Evolutionary conservation across 208 protist genomes (phyloP), one percentile per base, ranked within the genome.

Genomic region (Balamuthia mandrillaris): DNA sequence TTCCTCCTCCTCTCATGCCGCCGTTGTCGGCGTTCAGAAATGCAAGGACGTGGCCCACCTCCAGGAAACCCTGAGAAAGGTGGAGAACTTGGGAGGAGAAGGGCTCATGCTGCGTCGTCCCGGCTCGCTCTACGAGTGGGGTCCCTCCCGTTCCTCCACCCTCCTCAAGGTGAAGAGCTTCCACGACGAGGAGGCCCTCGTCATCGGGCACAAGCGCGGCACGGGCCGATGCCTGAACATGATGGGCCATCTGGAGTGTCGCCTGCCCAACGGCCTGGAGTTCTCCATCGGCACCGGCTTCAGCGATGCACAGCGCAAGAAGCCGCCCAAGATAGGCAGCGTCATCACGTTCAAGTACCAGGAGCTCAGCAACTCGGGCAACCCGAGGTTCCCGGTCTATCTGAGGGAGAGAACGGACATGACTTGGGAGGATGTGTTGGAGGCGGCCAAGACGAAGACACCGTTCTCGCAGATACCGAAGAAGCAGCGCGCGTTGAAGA

Each of bases 81-180:
- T n/a, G n/a, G 49, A 56, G 24, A 56, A 56, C 49, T 56, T 21
- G 21, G 21, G 86, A 21, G 88, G 88, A 12, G 88, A 90, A 42
- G 88, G 88, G 16, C 33, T 91, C 44, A 91, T 91, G 88, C 86
- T 91, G 74, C 42, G 88, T 10, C 29, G 90, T 52, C 88, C 88
- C 6, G 88, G 61, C 14, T 90, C 86, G 27, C 18, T 84, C 10
- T 92, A 92, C 88, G 90, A 81, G n/a, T 47, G 87, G 45, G 66
- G 24, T 6, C n/a, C n/a, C n/a, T n/a, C n/a, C n/a, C 60, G 89
- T n/a, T 87, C 81, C 21, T n/a, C 18, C 27, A 93, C 86, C 3
- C 89, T 92, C 37, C 74, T 92, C 21, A 92, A 92, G 87, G 88
- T 92, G 9, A 92, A 92, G 86, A 90, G 12, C 21, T 92, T 93